phyloP scores from a whole-genome alignment of 257 asterid genomes.

The Penstemon eatonii region DNA sequence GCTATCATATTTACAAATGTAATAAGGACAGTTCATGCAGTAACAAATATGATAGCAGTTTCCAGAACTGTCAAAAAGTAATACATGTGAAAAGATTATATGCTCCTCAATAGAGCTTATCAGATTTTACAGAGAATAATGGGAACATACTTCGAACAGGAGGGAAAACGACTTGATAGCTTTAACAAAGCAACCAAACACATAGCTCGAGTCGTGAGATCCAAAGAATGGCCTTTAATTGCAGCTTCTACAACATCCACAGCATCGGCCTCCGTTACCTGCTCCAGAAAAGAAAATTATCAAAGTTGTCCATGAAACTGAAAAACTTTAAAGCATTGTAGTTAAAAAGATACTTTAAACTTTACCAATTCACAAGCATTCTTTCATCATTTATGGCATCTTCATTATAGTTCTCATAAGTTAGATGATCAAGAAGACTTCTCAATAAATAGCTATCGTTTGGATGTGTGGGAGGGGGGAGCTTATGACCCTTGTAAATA shows the following conservation, averaged over 20 bases:
- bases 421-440: too few species aligned
- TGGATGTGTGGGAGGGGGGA: too few species aligned
- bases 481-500: too few species aligned
- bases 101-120: not conserved
- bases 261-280: constrained; percentile 92
- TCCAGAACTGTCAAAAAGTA: constrained; percentile 1
- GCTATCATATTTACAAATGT: not conserved
- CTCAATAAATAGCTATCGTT: too few species aligned
- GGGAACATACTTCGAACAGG: constrained; percentile 76
- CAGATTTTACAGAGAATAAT: constrained; percentile 19
- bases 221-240: constrained; percentile 57
- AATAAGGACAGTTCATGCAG: constrained; percentile 6
- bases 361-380: too few species aligned
- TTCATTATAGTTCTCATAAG: too few species aligned
- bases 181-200: constrained; percentile 84
- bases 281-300: constrained; percentile 37
- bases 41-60: constrained; percentile 5
- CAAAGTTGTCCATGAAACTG: constrained; percentile 5
- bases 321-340: not conserved
- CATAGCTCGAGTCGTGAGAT: constrained; percentile 86
- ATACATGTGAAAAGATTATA: constrained; percentile 8
- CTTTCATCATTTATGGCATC: too few species aligned
- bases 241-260: constrained; percentile 86
- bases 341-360: too few species aligned
- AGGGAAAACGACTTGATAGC: constrained; percentile 87